phyloP scores from a whole-genome alignment of 352 stramenopile species.

The Aphanomyces stellatus region DNA sequence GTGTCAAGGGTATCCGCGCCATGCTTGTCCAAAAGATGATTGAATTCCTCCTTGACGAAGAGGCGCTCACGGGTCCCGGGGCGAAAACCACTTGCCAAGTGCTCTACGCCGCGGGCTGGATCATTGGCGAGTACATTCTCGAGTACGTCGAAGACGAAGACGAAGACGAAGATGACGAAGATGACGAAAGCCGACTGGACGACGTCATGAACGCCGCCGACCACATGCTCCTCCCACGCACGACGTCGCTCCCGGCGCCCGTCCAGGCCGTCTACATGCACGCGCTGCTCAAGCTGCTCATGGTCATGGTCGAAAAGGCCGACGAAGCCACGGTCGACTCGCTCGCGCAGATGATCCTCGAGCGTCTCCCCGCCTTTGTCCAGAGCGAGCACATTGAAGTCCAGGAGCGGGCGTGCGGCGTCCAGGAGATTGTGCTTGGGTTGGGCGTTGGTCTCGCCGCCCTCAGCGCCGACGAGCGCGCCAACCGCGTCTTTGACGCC shows the following conservation, averaged over 20 bases:
- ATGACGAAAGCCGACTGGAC: conserved; percentile 80
- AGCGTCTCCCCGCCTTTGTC: conserved; percentile 80
- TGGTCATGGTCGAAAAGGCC: conserved; percentile 57
- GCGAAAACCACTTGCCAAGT: conserved; percentile 88
- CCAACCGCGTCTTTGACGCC: conserved; percentile 54
- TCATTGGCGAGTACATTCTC: conserved; percentile 96
- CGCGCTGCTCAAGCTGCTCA: conserved; percentile 84
- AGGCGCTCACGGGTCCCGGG: conserved; percentile 59
- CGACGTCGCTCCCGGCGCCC: conserved; percentile 65
- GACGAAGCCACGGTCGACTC: conserved; percentile 77
- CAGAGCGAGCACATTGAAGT: conserved; percentile 92
- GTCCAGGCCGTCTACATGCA: conserved; percentile 95
- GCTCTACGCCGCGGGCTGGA: conserved; percentile 93
- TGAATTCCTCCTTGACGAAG: conserved; percentile 86
- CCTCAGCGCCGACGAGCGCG: conserved; percentile 50
- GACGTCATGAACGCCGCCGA: conserved; percentile 74
- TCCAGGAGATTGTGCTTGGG: conserved; percentile 62
- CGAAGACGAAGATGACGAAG: conserved; percentile 67
- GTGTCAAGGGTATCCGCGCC: conserved; percentile 92
- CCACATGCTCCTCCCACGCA: conserved; percentile 70
- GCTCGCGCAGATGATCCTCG: conserved; percentile 75
- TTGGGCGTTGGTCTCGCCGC: conserved; percentile 50
- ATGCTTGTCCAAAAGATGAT: conserved; percentile 95
- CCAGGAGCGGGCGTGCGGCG: conserved; percentile 88
- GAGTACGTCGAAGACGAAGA: conserved; percentile 83